These are phyloP conservation scores for Cladophialophora yegresii DNA, from an alignment of 2,329 filamentous ascomycete species.

Conservation along the genomic window DNA sequence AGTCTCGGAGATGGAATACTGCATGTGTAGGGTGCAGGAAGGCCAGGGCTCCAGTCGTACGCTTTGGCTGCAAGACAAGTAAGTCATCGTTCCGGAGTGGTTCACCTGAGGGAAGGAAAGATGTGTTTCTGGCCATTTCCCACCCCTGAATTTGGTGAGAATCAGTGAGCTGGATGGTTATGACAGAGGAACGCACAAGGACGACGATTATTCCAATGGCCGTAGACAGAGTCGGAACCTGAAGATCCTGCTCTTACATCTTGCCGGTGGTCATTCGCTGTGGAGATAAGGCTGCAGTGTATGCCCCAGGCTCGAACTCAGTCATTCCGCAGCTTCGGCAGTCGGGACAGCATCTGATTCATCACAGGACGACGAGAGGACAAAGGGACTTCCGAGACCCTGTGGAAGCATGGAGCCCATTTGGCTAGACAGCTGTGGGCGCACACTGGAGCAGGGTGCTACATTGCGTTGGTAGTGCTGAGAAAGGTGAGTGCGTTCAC, in stretches of 20 bases:
- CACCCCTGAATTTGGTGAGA: neutral
- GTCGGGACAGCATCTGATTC: neutral
- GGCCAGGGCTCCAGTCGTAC: neutral
- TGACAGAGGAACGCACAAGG: neutral
- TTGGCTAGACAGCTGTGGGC: neutral
- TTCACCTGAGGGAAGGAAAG: neutral
- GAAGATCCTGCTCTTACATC: neutral
- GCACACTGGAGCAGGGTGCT: neutral
- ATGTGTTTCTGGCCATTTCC: neutral
- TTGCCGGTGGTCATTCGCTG: neutral
- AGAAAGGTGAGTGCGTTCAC: neutral
- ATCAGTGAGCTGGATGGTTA: neutral
- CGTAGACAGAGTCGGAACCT: neutral
- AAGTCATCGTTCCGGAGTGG: neutral
- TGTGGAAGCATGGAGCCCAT: neutral
- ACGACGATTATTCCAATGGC: neutral
- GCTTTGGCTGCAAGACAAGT: neutral
- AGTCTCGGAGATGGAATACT: neutral
- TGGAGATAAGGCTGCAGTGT: neutral
- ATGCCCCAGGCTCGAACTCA: neutral
- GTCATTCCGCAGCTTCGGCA: neutral
- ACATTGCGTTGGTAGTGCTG: neutral
- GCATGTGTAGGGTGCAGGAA: conserved; percentile 1
- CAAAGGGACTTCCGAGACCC: neutral
- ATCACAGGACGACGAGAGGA: neutral